Evolutionary conservation across 805 yeast genomes (phyloP), one percentile per base, ranked within the genome.

Genomic region (Candida lessepsii): DNA sequence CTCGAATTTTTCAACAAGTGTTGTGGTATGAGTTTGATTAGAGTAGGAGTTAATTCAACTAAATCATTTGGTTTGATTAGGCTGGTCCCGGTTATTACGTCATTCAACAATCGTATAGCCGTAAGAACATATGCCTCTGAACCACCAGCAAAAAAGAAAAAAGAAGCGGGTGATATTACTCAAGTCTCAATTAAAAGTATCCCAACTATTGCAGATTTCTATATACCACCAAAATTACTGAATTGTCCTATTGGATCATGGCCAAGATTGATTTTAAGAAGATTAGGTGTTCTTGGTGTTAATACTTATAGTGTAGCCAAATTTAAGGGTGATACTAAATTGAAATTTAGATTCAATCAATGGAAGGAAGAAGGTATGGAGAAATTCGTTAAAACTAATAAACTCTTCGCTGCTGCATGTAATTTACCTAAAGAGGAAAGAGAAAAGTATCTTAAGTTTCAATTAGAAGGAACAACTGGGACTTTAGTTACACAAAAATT

Each of bases 301-400:
- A 85, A 83, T 58, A 80, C 89, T 30, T 71, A 71, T 39, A 72
- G 69, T 44, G 68, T 74, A 3, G 71, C 68, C 40, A 70, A 70
- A 47, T 75, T 62, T 52, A 73, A 66, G 59, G 55, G 60, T 30
- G 75, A 69, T 36, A 64, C 72, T 26, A 60, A 61, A 27, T 56
- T 62, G 44, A 61, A 60, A 19, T 76, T 80, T 27, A 56, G 75
- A 41, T 83, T 80, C 60, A 86, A 90, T 23, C 75, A 80, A 44
- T 90, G 96, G 96, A 86, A 86, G 60, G 91, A 88, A 61, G 74
- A 73, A 21, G 95, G 95, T 6, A 80, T 90, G 51, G 87, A 87
- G 50, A 70, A 70, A 37, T 89, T 80, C 59, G 84, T 83, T 20
- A 76, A 77, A 42, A 83, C 86, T n/a, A 88, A 90, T 63, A 80